Evolutionary conservation across 2,329 filamentous ascomycete genomes (phyloP), one percentile per base, ranked within the genome.

Genomic region (Neodidymelliopsis sp.): DNA sequence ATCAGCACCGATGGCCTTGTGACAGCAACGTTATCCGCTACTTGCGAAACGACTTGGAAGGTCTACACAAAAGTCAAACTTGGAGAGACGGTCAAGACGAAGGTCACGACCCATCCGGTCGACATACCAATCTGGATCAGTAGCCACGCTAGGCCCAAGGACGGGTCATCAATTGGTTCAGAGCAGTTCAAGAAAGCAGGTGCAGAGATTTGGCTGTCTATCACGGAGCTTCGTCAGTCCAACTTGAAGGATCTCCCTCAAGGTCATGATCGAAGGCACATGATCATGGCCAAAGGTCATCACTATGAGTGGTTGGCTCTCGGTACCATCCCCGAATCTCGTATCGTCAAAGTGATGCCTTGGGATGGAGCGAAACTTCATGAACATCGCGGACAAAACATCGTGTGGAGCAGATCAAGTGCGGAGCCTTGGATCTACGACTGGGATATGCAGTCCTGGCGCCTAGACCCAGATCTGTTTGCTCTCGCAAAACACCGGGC

Each of bases 271-370:
- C 6, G 31, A 7, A 44, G 29, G 10, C 11, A 12, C n/a, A 22
- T 49, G 1, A 30, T 27, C 0, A 20, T 30, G 5, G 27, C 24
- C 0, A 35, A 49, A 5, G 48, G 53, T 0, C 60, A 62, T n/a
- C 9, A 40, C 9, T 55, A 55, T 6, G 60, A 66, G 18, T 66
- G 57, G 56, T 37, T 64, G 0, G 47, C 47, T 0, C 34, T 34
- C 4, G 55, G 59, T 2, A 2, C 6, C 4, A 57, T 66, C 25
- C 46, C 27, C 4, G 29, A 49, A 9, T 38, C 35, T 2, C 16
- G 16, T 2, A 34, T 64, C 13, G 42, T 4, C 0, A 27, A 34
- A 0, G 41, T 63, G 3, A 50, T 54, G 34, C 63, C 61, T 0
- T 66, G 23, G 2, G 63, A 62, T 38, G 57, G 59, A 0, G 16